Evolutionary conservation across 306 rosid genomes (phyloP).

Genomic region (Pterocarpus santalinus): DNA sequence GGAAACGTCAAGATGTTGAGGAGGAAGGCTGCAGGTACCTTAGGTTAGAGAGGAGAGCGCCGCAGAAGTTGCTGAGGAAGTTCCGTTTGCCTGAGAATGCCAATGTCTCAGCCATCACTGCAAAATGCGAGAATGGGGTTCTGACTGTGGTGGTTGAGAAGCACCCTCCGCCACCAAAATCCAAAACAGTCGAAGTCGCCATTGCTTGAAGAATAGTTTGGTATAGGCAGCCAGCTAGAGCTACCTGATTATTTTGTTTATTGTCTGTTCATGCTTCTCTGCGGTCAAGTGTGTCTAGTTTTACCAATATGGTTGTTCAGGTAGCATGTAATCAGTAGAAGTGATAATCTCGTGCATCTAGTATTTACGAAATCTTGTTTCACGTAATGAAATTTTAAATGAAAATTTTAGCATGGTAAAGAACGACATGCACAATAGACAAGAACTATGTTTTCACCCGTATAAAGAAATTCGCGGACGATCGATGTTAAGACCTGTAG

Average conservation of each 20-base stretch:
- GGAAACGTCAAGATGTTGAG: conserved; percentile 67
- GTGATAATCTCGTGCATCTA: background rate
- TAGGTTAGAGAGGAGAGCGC: conserved; percentile 65
- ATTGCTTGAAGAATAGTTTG: conserved; percentile 43
- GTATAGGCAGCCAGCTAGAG: background rate
- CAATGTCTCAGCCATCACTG: conserved; percentile 58
- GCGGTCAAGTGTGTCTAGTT: background rate
- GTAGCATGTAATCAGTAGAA: background rate
- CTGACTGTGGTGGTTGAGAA: conserved; percentile 68
- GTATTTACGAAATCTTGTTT: background rate
- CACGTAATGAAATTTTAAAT: background rate
- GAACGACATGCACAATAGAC: background rate
- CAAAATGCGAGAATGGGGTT: conserved; percentile 75
- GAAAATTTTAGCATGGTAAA: background rate
- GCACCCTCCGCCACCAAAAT: conserved; percentile 67
- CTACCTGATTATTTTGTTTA: background rate
- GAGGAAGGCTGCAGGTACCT: conserved; percentile 79
- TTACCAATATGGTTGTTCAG: background rate
- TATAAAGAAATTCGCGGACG: background rate
- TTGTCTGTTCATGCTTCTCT: background rate
- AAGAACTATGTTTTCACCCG: background rate
- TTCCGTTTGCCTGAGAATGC: conserved; percentile 69
- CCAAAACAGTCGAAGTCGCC: conserved; percentile 64
- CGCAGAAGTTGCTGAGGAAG: conserved; percentile 55
- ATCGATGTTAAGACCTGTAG: background rate